Conservation (phyloP, 495 filamentous ascomycete genomes). For the Friedmanniomyces simplex region DNA sequence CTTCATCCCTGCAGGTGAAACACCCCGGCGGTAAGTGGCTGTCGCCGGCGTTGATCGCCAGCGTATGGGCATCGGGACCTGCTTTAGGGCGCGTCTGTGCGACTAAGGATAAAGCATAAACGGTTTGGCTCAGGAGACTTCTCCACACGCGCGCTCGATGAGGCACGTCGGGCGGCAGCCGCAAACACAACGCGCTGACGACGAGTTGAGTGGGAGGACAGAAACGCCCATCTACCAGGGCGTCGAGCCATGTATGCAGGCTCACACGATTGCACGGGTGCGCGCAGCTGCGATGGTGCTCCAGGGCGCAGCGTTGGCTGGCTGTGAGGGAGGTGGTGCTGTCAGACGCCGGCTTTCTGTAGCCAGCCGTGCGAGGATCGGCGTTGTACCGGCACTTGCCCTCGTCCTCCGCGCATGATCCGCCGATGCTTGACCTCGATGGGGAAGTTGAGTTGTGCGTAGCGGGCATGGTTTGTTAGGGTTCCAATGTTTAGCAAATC, state of each 20-base stretch:
- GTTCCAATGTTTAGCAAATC: too few relatives aligned
- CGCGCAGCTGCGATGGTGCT: neutral
- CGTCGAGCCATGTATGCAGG: neutral
- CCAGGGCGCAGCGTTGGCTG: neutral
- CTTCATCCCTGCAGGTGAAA: neutral
- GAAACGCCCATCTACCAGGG: neutral
- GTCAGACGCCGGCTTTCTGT: too few relatives aligned
- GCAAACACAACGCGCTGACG: too few relatives aligned
- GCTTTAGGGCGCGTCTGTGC: neutral
- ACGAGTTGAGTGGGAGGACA: neutral
- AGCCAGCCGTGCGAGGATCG: too few relatives aligned
- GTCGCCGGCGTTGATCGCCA: neutral
- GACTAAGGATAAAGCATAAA: neutral
- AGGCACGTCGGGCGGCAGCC: too few relatives aligned
- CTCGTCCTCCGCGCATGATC: too few relatives aligned
- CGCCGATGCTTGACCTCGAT: too few relatives aligned
- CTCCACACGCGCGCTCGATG: neutral
- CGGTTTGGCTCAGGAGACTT: neutral
- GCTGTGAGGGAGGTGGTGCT: too few relatives aligned
- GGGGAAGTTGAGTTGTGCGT: too few relatives aligned
- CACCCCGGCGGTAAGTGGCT: neutral
- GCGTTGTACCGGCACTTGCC: too few relatives aligned
- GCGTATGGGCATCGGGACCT: neutral
- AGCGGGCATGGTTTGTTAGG: too few relatives aligned
- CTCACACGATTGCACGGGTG: conserved; percentile 6